Percentiles rank a stretch among this genome's conserved stretches.
phyloP scores from a whole-genome alignment of 1,284 basidiomycete genomes.

The Ustilago curta region DNA sequence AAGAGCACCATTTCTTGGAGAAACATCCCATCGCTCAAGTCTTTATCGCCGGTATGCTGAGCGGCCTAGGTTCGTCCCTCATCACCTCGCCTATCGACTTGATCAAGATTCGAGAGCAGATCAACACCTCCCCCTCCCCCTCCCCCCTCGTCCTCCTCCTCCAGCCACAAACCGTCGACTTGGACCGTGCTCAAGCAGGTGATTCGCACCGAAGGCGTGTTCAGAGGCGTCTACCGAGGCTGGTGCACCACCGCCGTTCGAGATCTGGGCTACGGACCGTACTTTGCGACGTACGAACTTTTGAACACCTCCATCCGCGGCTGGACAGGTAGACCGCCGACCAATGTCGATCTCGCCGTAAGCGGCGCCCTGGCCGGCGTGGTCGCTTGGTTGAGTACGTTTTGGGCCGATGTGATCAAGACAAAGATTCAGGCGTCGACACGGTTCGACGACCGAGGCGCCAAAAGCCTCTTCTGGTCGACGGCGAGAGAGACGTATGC shows the following conservation, averaged over 20 bases:
- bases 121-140: conserved; percentile 13
- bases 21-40: conserved; percentile 32
- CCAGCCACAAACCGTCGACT: conserved; percentile 7
- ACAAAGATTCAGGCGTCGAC: conserved; percentile 58
- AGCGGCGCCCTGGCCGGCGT: conserved; percentile 61
- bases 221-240: conserved; percentile 52
- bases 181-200: conserved; percentile 41
- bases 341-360: conserved; percentile 52
- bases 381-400: conserved; percentile 62
- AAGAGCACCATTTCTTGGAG: conserved; percentile 4
- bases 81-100: conserved; percentile 64
- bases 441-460: neutral
- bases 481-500: conserved; percentile 35
- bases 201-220: conserved; percentile 30
- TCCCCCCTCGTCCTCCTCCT: neutral
- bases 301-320: conserved; percentile 39
- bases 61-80: conserved; percentile 51
- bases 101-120: conserved; percentile 65
- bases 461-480: conserved; percentile 24
- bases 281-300: conserved; percentile 61
- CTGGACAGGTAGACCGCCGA: conserved; percentile 15
- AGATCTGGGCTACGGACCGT: conserved; percentile 60
- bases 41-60: conserved; percentile 55
- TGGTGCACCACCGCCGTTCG: conserved; percentile 56
- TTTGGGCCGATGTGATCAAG: conserved; percentile 64